Base-by-base conservation (phyloP, 129 eudicot species). In the Flaveria linearis region DNA sequence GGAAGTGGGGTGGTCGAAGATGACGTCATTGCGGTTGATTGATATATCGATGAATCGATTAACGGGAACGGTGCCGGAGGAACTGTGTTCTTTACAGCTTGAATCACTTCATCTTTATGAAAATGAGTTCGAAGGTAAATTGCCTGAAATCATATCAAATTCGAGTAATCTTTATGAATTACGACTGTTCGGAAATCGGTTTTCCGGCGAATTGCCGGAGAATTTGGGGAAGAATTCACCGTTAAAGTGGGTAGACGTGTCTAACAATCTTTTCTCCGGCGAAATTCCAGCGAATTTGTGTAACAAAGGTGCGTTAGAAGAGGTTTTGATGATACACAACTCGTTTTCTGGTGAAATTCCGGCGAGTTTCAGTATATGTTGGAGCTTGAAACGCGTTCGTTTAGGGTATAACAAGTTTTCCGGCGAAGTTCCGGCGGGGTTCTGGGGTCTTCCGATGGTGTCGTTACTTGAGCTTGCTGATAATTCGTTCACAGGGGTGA, bases 381-480 rank as follows among this genome's bases (percentile, higher is more conserved):
- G 79, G 81, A 90, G 91, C 74, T 80, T 93, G 85, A 76, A 65
- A 47, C 96, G 98, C 9, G 87, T 90, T 13, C 73, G 98, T 13
- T 83, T 93, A 15, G 89, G 92, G 1, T 71, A 73, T 52, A 93
- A 93, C 72, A 78, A 78, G 9, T 58, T 93, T 3, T 82, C 97
- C 68, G 97, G 98, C 42, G 83, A 80, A 6, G 89, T 93, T 42
- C 98, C 97, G 26, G 91, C 47, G 25, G 88, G 86, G 0, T 82
- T 93, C 20, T 93, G 98, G 98, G 98, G 96, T 14, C 86, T 90
- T n/a, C 97, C 97, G 0, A 83, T 82, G 26, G 88, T 93, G 52
- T 86, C 88, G 0, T 74, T 92, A 30, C 88, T 92, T 1, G 98
- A 92, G 74, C 88, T 92, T 4, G 70, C 63, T 8, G 86, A 78